phyloP scores from a whole-genome alignment of 257 asterid genomes.

The Verbascum thapsus region DNA sequence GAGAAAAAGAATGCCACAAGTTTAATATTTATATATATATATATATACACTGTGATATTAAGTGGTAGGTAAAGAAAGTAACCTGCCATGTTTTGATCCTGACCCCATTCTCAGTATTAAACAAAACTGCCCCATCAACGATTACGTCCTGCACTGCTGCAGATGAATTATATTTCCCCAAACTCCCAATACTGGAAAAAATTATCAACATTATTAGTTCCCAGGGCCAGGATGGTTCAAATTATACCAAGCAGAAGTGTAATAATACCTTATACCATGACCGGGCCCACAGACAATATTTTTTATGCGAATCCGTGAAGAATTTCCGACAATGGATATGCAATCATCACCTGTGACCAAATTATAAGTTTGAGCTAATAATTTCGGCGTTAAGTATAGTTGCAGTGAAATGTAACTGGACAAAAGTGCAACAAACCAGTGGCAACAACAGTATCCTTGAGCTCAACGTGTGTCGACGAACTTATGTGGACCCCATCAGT shows the following conservation, averaged over 20 bases:
- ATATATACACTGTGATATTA: too few species aligned
- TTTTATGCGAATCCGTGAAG: constrained; percentile 55
- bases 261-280: constrained; percentile 81
- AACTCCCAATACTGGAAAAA: constrained; percentile 72
- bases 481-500: constrained; percentile 92
- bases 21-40: not conserved
- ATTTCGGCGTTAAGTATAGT: not conserved
- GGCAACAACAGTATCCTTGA: constrained; percentile 44
- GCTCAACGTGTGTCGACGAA: constrained; percentile 49
- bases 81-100: constrained; percentile 99
- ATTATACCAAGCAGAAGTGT: not conserved
- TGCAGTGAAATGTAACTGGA: too few species aligned
- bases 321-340: constrained; percentile 80
- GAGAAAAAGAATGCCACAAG: not conserved
- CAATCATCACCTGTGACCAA: constrained; percentile 81
- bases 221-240: not conserved
- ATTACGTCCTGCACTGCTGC: constrained; percentile 56
- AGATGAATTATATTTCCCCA: constrained; percentile 61
- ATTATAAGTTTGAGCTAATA: not conserved
- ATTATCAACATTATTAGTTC: not conserved
- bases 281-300: constrained; percentile 65
- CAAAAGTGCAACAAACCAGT: constrained; percentile 55
- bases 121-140: constrained; percentile 53
- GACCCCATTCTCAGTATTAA: constrained; percentile 63
- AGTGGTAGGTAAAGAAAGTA: constrained; percentile 8